A percentile compares a stretch with the other conserved stretches of the same genome.
These are phyloP conservation scores for Chenopodium album DNA, from an alignment of 148 eudicot species.

Conservation along the genomic window DNA sequence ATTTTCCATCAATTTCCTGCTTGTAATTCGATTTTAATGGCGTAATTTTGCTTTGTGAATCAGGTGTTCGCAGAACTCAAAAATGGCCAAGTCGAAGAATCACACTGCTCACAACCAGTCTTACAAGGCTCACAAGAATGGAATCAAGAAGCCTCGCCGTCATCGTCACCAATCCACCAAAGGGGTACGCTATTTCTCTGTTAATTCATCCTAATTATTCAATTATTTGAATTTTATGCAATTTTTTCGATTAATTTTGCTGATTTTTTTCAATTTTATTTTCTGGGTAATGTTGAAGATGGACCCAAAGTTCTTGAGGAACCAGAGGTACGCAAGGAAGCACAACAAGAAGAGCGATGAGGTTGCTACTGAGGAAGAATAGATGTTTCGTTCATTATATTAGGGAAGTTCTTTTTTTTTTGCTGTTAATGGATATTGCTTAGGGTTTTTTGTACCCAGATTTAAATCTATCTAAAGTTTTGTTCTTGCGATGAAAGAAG, in stretches of 20 bases:
- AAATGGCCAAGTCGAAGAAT: slow-evolving; percentile 90
- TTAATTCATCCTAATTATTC: not conserved
- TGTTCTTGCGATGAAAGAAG: not conserved
- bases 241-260: not conserved
- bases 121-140: slow-evolving; percentile 73
- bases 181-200: slow-evolving; percentile 47
- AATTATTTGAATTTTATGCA: not conserved
- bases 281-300: slow-evolving; percentile 36
- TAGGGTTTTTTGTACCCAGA: slow-evolving; percentile 6
- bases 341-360: slow-evolving; percentile 68
- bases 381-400: slow-evolving; percentile 15
- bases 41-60: not conserved
- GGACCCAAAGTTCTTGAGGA: slow-evolving; percentile 92
- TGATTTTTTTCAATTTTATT: not conserved
- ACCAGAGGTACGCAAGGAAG: slow-evolving; percentile 95
- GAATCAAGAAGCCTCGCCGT: slow-evolving; percentile 78
- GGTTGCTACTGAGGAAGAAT: slow-evolving; percentile 48
- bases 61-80: slow-evolving; percentile 1
- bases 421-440: not conserved
- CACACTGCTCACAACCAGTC: slow-evolving; percentile 93
- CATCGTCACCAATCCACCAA: slow-evolving; percentile 85
- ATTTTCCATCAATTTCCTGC: not conserved
- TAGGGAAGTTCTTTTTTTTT: slow-evolving; percentile 14
- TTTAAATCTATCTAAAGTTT: slow-evolving; percentile 1
- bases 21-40: not conserved